Evolutionary conservation across 805 yeast genomes (phyloP), one percentile per base, ranked within the genome.

Genomic region (Lipomyces yamanashiensis): DNA sequence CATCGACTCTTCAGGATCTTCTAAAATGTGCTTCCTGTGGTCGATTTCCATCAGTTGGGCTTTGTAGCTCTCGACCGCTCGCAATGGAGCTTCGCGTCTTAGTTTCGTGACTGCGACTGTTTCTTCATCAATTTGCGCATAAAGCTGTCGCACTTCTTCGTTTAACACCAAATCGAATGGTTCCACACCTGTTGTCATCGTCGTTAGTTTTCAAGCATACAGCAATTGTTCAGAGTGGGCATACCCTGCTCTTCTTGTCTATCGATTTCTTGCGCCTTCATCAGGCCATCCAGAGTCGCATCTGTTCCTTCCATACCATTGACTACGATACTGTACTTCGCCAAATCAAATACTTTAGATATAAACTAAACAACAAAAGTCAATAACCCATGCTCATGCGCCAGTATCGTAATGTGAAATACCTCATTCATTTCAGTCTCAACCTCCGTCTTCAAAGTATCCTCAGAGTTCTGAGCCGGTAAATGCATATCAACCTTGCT

Each of bases 161-260:
- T 88, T 87, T 62, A 88, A 74, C 13, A 82, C 85, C 43, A 83
- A 75, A 71, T 89, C 92, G 73, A 87, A 88, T 0, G 92, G 90
- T 72, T 87, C 95, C 7, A 84, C 80, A 63, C 81, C 82, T 58
- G 69, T 1, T 2, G 12, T 15, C 3, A 19, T n/a, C 12, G 63
- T 66, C 44, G 37, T 43, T 17, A 43, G 19, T 43, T 8, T n/a
- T 13, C 47, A 43, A 43, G n/a, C 47, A 19, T 13, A 43, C 47
- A 17, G 19, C 19, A 8, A 10, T 10, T 3, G 17, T 2, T 43
- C 47, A 4, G 10, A 2, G 5, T 7, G 10, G 47, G 4, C 57
- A n/a, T 13, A 71, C 70, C 51, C 37, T 58, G 45, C 21, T 60
- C 73, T 59, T 69, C 64, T 60, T 70, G 66, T 44, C 70, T 60